phyloP scores from a whole-genome alignment of 768 basidiomycete genomes.

The Lentinus brumalis region DNA sequence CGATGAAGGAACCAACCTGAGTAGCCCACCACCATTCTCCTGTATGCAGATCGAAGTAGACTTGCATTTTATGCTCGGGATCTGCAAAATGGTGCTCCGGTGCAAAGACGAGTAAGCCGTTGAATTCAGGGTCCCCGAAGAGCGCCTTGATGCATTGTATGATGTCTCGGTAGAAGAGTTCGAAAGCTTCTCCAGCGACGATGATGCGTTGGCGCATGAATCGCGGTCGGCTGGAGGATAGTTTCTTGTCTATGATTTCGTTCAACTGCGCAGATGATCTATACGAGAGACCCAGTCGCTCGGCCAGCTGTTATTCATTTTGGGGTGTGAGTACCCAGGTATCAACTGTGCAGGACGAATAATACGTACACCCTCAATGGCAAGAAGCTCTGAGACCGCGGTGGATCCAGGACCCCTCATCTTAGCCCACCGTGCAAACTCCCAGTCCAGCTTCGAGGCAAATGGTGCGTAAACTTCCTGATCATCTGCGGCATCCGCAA shows the following conservation, averaged over 20 bases:
- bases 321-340: not conserved
- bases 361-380: conserved; percentile 40
- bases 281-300: conserved; percentile 37
- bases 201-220: conserved; percentile 32
- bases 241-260: conserved; percentile 33
- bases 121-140: conserved; percentile 37
- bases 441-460: conserved; percentile 39
- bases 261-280: conserved; percentile 36
- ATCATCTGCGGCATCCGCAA: too few relatives aligned
- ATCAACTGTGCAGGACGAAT: not conserved
- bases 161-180: conserved; percentile 38
- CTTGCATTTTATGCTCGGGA: conserved; percentile 20
- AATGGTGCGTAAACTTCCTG: conserved; percentile 41
- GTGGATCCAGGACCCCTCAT: conserved; percentile 38
- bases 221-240: conserved; percentile 28
- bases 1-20: conserved; percentile 36
- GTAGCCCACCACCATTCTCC: conserved; percentile 55
- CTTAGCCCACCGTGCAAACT: conserved; percentile 44
- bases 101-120: conserved; percentile 30
- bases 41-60: conserved; percentile 48
- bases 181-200: conserved; percentile 33
- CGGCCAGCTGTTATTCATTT: conserved; percentile 1
- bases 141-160: conserved; percentile 39
- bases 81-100: conserved; percentile 43
- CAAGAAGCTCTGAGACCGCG: conserved; percentile 40